Evolutionary conservation across 1,139 yeast genomes (phyloP), one percentile per base, ranked within the genome.

Genomic region (Geotrichum aggregatum): DNA sequence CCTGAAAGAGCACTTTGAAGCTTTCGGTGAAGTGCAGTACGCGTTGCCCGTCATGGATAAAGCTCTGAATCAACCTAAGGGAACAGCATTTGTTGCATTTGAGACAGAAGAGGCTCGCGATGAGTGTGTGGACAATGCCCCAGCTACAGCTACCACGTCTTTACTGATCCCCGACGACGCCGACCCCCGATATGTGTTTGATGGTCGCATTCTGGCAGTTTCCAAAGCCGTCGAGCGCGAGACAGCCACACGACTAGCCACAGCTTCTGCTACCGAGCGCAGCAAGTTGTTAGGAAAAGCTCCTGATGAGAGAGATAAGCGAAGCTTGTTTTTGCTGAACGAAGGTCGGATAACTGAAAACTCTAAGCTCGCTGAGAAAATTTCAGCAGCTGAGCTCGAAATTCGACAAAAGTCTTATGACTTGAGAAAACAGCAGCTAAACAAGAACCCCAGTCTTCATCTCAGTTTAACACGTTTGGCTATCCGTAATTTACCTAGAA

Each of bases 41-140:
- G 98, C 98, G 0, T 76, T 92, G 48, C 97, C 98, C 0, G 98
- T 94, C 10, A 76, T 84, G 59, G 99, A 94, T 66, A 85, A 77
- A 64, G 84, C 76, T 54, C 83, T 96, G 1, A 95, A 95, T 3
- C 74, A 87, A 55, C 89, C 98, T 10, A 87, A 78, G 66, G 99
- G 99, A 53, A 85, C 96, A 0, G 99, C 97, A 0, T 92, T 92
- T 66, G 96, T 92, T 43, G 96, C 96, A 0, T 92, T 92, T 66
- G 69, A 67, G 51, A 73, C 76, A 33, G 80, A 79, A 56, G 80
- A 76, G 3, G 80, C 87, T 2, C 87, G 81, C 62, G 74, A 76
- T 31, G 76, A 77, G 51, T 92, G 98, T 71, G 69, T 91, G 40
- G 76, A 76, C 3, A 77, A 81, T 61, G 96, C 98, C 0, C 98